These are phyloP conservation scores for Colletotrichum sp. DNA, from an alignment of 2,329 filamentous ascomycete species.

Conservation along the genomic window DNA sequence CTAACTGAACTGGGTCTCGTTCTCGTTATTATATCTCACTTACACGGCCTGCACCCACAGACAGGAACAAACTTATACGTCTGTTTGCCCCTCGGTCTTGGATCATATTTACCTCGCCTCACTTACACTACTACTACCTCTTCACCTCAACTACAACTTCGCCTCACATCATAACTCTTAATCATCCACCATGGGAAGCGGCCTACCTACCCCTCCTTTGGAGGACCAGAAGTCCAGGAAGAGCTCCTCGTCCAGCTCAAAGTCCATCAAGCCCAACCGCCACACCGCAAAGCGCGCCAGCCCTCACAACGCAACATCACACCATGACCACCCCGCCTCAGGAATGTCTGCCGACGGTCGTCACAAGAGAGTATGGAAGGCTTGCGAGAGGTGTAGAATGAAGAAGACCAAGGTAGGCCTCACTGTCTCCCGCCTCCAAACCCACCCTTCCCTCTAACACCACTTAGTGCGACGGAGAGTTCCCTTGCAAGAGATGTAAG, in stretches of 20 bases:
- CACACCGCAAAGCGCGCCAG: constrained; percentile 57
- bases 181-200: constrained; percentile 50
- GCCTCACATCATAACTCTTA: not conserved
- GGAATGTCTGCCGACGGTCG: constrained; percentile 53
- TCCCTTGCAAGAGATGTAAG: constrained; percentile 70
- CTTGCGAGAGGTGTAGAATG: constrained; percentile 70
- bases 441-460: not conserved
- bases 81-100: constrained; percentile 13
- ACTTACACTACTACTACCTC: not conserved
- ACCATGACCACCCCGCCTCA: constrained; percentile 41
- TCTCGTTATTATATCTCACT: constrained; percentile 19
- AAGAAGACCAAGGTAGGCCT: constrained; percentile 69
- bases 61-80: constrained; percentile 3
- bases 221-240: constrained; percentile 52
- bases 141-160: not conserved
- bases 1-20: constrained; percentile 9
- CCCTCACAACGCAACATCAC: constrained; percentile 40
- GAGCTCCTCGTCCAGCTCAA: constrained; percentile 41
- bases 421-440: not conserved
- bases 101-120: not conserved
- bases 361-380: constrained; percentile 71
- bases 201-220: constrained; percentile 58
- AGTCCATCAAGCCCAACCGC: constrained; percentile 55
- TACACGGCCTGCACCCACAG: constrained; percentile 6
- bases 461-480: constrained; percentile 66